A percentile compares a stretch with the other conserved stretches of the same genome.
Evolutionary conservation across 2,329 filamentous ascomycete genomes (phyloP).

Genomic region (Aplosporella prunicola): DNA sequence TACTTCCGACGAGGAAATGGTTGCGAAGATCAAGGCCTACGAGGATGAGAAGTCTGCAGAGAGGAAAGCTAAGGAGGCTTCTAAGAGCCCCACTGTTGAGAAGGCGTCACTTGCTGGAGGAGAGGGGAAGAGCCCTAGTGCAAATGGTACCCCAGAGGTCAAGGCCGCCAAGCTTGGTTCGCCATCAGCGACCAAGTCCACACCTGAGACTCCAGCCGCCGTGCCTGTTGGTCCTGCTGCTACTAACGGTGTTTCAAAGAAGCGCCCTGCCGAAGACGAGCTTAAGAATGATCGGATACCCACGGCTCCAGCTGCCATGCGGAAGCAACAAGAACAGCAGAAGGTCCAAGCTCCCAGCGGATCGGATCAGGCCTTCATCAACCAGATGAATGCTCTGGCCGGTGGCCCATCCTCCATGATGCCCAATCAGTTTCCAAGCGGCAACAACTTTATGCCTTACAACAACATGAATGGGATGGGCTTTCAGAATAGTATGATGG

Average conservation of each 20-base stretch:
- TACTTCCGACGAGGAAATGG: slow-evolving; percentile 66
- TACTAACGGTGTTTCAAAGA: slow-evolving; percentile 47
- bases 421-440: slow-evolving; percentile 5
- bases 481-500: slow-evolving; percentile 40
- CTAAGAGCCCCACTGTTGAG: slow-evolving; percentile 31
- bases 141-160: slow-evolving; percentile 2
- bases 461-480: slow-evolving; percentile 33
- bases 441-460: slow-evolving; percentile 14
- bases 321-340: slow-evolving; percentile 25
- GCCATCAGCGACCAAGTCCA: background rate
- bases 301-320: slow-evolving; percentile 38
- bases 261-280: slow-evolving; percentile 71
- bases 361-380: slow-evolving; percentile 33
- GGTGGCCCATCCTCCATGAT: slow-evolving; percentile 15
- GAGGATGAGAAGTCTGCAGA: slow-evolving; percentile 43
- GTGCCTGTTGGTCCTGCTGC: slow-evolving; percentile 11
- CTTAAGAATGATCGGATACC: slow-evolving; percentile 35
- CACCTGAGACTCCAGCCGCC: slow-evolving; percentile 8
- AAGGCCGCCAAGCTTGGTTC: slow-evolving; percentile 9
- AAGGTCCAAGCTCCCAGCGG: slow-evolving; percentile 19
- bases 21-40: slow-evolving; percentile 69
- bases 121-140: slow-evolving; percentile 1
- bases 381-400: slow-evolving; percentile 36
- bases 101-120: slow-evolving; percentile 19
- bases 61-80: slow-evolving; percentile 31